A percentile compares a stretch with the other conserved stretches of the same genome.
Evolutionary conservation across 1,284 basidiomycete genomes (phyloP).

Genomic region (Tylopilus sp.): DNA sequence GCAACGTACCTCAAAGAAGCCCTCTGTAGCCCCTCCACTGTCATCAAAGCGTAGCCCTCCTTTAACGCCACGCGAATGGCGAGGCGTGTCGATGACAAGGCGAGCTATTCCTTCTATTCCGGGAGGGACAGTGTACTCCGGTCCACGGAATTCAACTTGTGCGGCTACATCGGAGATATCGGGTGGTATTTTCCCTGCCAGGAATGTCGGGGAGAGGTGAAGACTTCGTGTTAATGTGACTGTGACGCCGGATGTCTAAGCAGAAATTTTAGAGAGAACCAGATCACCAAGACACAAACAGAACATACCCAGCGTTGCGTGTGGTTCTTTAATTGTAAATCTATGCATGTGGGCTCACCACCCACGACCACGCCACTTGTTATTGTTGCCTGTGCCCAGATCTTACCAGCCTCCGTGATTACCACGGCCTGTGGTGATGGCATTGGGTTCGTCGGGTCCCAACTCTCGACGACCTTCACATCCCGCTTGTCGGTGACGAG

Average conservation of each 20-base stretch:
- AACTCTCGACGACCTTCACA: slow-evolving; percentile 61
- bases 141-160: slow-evolving; percentile 61
- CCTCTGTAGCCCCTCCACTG: slow-evolving; percentile 41
- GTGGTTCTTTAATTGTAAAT: slow-evolving; percentile 74
- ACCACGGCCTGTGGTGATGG: slow-evolving; percentile 52
- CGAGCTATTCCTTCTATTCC: slow-evolving; percentile 70
- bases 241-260: slow-evolving; percentile 60
- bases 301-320: slow-evolving; percentile 61
- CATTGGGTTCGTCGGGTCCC: slow-evolving; percentile 37
- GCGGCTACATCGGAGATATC: slow-evolving; percentile 59
- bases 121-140: slow-evolving; percentile 65
- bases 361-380: slow-evolving; percentile 59
- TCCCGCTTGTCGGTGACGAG: slow-evolving; percentile 57
- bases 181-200: slow-evolving; percentile 43
- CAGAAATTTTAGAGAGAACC: slow-evolving; percentile 2
- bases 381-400: slow-evolving; percentile 66
- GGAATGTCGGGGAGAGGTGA: slow-evolving; percentile 44
- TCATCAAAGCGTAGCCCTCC: slow-evolving; percentile 43
- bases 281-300: background rate
- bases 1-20: slow-evolving; percentile 57
- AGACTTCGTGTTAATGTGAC: slow-evolving; percentile 56
- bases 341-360: slow-evolving; percentile 63
- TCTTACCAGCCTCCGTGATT: slow-evolving; percentile 69
- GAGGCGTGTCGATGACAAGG: slow-evolving; percentile 69
- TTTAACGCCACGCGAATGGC: slow-evolving; percentile 53